Base-by-base conservation (phyloP, 139 green algal species). In the Chlorella ohadii region DNA sequence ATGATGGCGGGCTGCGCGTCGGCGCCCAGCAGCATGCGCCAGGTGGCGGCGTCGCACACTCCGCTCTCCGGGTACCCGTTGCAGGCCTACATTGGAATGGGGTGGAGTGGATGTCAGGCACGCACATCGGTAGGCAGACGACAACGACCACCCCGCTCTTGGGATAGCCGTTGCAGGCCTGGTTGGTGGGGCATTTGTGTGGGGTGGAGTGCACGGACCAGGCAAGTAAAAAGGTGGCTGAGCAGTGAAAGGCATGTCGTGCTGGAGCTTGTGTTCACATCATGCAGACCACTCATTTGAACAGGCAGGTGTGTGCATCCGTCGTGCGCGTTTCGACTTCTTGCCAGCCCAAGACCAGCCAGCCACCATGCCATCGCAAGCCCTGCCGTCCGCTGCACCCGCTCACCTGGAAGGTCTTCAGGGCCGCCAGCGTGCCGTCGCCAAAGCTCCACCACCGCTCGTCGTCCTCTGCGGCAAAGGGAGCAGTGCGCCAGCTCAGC, bases 361-460 rank as follows among this genome's bases (percentile, higher is more conserved):
- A n/a, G n/a, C n/a, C n/a, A n/a, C n/a, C n/a, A n/a, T n/a, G n/a
- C n/a, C n/a, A n/a, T n/a, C n/a, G n/a, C n/a, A n/a, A n/a, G n/a
- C n/a, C n/a, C n/a, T n/a, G 16, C 47, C 31, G 39, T 27, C 74
- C 72, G 33, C 19, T 19, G 27, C 19, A 25, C 22, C 22, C 20
- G 13, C 85, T 15, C 36, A 86, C 88, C 83, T 94, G 91, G 64
- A 93, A 93, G 17, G 89, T 93, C 55, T 89, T 86, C 13, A 95
- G 71, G 22, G 92, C 90, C 4, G 68, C 80, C 57, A 91, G 65
- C 16, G 92, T 94, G 59, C 70, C 73, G 56, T 82, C 56, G 5
- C 92, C 91, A 85, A 93, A 94, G 64, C 88, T 88, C 92, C 92
- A 95, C 88, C 88, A 95, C 41, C 85, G 78, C 80, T 89, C 84